Conservation (phyloP, 192 early-diverging fungal species). For the Chytriomyces sp. region DNA sequence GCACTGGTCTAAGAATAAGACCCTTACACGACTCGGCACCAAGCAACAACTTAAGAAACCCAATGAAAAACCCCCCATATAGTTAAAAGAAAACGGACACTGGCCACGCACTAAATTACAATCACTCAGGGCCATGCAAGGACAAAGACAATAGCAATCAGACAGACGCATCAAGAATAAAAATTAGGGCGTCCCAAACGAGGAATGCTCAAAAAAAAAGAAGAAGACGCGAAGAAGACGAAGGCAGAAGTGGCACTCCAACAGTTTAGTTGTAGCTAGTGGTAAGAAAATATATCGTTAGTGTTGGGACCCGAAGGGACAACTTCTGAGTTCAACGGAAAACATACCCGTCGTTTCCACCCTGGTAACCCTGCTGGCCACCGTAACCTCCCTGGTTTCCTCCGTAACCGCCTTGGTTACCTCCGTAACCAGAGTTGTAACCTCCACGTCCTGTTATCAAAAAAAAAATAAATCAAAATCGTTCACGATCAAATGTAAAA, state of each 20-base stretch:
- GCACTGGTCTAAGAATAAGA: not conserved
- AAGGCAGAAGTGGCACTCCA: not conserved
- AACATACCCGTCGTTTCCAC: constrained; percentile 24
- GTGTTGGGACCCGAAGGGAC: not conserved
- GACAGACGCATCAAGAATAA: too few relatives aligned
- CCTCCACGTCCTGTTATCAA: not conserved
- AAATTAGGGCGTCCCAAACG: too few relatives aligned
- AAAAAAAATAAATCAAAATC: not conserved
- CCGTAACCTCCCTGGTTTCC: constrained; percentile 35
- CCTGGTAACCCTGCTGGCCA: constrained; percentile 19
- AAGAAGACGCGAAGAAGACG: too few relatives aligned
- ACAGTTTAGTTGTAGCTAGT: constrained; percentile 15
- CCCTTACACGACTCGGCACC: constrained; percentile 1
- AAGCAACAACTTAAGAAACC: constrained; percentile 4
- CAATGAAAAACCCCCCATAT: not conserved
- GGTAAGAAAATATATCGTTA: not conserved
- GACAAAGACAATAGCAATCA: not conserved
- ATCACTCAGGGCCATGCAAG: constrained; percentile 4
- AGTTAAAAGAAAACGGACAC: not conserved
- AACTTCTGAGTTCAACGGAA: too few relatives aligned
- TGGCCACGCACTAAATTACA: not conserved
- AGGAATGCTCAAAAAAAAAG: too few relatives aligned
- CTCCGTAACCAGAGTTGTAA: constrained; percentile 8
- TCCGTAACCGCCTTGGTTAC: constrained; percentile 30
- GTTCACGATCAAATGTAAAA: not conserved